A percentile compares a stretch with the other conserved stretches of the same genome.
These are phyloP conservation scores for Mariannaea elegans DNA, from an alignment of 2,329 filamentous ascomycete species.

Conservation along the genomic window DNA sequence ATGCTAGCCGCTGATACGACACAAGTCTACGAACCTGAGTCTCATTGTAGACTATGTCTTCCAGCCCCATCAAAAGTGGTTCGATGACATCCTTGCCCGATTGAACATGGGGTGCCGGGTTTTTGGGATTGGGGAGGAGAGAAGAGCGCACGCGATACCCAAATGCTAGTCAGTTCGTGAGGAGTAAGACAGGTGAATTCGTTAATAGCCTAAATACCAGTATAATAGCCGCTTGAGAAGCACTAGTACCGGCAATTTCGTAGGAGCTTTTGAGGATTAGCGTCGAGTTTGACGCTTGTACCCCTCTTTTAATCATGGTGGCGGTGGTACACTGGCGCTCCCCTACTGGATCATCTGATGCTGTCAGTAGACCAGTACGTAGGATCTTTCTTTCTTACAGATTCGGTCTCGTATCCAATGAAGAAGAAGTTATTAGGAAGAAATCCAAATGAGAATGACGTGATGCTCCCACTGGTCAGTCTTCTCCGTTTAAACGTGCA, in stretches of 20 bases:
- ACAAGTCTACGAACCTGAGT: background rate
- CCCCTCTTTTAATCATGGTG: background rate
- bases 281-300: background rate
- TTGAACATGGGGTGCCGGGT: background rate
- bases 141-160: too few relatives aligned
- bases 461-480: too few relatives aligned
- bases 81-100: background rate
- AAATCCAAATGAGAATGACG: too few relatives aligned
- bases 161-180: background rate
- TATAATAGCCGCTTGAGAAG: background rate
- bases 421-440: too few relatives aligned
- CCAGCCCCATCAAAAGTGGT: background rate
- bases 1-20: too few relatives aligned
- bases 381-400: too few relatives aligned
- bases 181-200: background rate
- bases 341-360: too few relatives aligned
- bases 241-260: background rate
- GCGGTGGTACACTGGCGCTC: too few relatives aligned
- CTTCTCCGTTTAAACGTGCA: too few relatives aligned
- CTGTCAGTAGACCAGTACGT: too few relatives aligned
- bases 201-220: conserved; percentile 13
- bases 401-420: too few relatives aligned
- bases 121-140: background rate
- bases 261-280: background rate
- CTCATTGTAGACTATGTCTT: background rate